These are phyloP conservation scores for Pluteus cervinus DNA, from an alignment of 768 basidiomycete species.

Conservation along the genomic window DNA sequence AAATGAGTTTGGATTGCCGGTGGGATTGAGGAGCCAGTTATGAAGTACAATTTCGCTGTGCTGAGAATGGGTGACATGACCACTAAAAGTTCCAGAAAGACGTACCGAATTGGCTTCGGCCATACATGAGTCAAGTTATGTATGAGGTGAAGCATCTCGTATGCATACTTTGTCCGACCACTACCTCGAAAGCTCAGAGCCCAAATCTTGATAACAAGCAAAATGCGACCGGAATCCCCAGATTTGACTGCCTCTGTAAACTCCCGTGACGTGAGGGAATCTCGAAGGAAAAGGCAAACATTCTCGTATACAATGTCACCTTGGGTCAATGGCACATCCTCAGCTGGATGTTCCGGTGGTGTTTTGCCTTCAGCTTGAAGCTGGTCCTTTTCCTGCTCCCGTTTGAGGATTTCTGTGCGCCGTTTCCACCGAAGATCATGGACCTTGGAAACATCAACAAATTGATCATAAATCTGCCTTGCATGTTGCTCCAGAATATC, in stretches of 20 bases:
- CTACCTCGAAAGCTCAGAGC: constrained; percentile 23
- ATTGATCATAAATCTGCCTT: constrained; percentile 13
- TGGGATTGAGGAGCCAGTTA: constrained; percentile 29
- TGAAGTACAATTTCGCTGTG: constrained; percentile 17
- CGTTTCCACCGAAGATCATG: constrained; percentile 13
- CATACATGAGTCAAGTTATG: constrained; percentile 21
- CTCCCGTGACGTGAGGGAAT: constrained; percentile 19
- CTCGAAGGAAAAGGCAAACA: constrained; percentile 20
- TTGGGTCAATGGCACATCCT: background rate
- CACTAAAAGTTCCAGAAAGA: background rate
- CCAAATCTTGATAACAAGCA: constrained; percentile 21
- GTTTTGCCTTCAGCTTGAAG: no score
- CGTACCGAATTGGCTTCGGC: constrained; percentile 14
- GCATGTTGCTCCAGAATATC: constrained; percentile 15
- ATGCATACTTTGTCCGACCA: constrained; percentile 25
- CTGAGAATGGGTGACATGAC: background rate
- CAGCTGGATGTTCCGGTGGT: no score
- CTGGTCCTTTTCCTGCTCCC: no score
- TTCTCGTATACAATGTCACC: constrained; percentile 25
- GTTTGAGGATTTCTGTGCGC: no score
- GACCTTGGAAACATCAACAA: constrained; percentile 10
- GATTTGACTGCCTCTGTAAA: constrained; percentile 23
- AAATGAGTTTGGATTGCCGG: constrained; percentile 18
- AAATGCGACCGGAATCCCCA: constrained; percentile 24
- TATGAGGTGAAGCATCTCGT: constrained; percentile 24